phyloP scores from a whole-genome alignment of 768 basidiomycete genomes.

The Sistotremastrum niveocremeum region DNA sequence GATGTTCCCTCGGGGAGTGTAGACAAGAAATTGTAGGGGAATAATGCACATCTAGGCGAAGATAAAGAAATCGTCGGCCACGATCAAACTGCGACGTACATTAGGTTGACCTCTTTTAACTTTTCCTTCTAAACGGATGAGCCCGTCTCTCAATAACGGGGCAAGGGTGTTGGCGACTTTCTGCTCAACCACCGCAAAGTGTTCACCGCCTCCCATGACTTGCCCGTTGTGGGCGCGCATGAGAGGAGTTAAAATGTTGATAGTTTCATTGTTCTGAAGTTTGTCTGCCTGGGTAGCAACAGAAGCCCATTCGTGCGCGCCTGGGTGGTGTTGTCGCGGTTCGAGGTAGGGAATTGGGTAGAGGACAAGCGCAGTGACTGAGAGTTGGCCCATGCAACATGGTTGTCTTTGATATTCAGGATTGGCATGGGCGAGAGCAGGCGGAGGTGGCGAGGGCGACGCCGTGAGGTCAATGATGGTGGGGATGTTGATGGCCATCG shows the following conservation, averaged over 20 bases:
- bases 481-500: too few relatives aligned
- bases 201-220: conserved; percentile 36
- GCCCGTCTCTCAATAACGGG: conserved; percentile 73
- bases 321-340: conserved; percentile 24
- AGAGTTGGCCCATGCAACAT: conserved; percentile 77
- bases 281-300: conserved; percentile 65
- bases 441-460: conserved; percentile 43
- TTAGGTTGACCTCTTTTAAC: conserved; percentile 49
- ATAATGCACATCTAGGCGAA: conserved; percentile 60
- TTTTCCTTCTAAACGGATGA: conserved; percentile 70
- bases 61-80: conserved; percentile 10
- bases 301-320: conserved; percentile 49
- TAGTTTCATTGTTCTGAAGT: conserved; percentile 53
- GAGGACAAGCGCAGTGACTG: conserved; percentile 74
- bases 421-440: conserved; percentile 20
- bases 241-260: conserved; percentile 62
- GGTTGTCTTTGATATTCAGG: conserved; percentile 60
- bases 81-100: conserved; percentile 29
- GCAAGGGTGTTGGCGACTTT: conserved; percentile 68
- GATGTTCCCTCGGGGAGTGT: conserved; percentile 91
- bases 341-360: conserved; percentile 63
- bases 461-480: conserved; percentile 59
- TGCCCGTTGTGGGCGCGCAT: conserved; percentile 40
- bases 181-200: conserved; percentile 77
- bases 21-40: conserved; percentile 75